Evolutionary conservation across 169 alveolate species (phyloP), one percentile per base, ranked within the genome.

Genomic region (Cryptosporidium andersoni): DNA sequence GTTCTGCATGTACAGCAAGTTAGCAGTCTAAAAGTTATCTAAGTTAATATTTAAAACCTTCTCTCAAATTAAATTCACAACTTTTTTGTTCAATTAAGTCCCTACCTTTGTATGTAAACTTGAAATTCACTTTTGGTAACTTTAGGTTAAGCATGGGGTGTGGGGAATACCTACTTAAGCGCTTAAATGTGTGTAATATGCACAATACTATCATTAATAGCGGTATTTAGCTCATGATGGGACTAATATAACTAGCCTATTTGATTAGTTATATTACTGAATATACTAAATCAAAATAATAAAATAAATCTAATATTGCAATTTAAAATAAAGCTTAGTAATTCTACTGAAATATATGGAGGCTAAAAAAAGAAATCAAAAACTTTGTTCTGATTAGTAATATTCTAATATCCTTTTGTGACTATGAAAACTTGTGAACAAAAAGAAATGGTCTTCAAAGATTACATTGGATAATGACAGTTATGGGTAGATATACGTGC

Each of bases 151-250:
- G 55, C 81, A 66, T 66, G 81, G 55, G 48, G 85, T 74, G 85
- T 74, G 85, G 85, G 85, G 85, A 74, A 74, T 66, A 52, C 34
- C 39, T 74, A 45, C 8, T 16, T 9, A 47, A 68, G 85, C 85
- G 85, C 85, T 48, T 64, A 4, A 37, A 4, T 14, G 58, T n/a
- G 25, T 25, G 25, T 25, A 25, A 25, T 25, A 25, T 25, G 25
- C 25, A 25, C 56, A 53, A 2, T 25, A 6, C 63, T 6, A 16
- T 53, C 2, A 53, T 0, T 1, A 53, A 2, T 53, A 53, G 5
- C 14, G 14, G 34, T 53, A 6, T 37, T 53, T 53, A 53, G 7
- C n/a, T 8, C 2, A 16, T 6, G 1, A 4, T 16, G 2, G 9
- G 63, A 53, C 14, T 53, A 53, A 53, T 6, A 53, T 1, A 53